phyloP scores from a whole-genome alignment of 2,329 filamentous ascomycete genomes.

The Lomentospora prolificans region DNA sequence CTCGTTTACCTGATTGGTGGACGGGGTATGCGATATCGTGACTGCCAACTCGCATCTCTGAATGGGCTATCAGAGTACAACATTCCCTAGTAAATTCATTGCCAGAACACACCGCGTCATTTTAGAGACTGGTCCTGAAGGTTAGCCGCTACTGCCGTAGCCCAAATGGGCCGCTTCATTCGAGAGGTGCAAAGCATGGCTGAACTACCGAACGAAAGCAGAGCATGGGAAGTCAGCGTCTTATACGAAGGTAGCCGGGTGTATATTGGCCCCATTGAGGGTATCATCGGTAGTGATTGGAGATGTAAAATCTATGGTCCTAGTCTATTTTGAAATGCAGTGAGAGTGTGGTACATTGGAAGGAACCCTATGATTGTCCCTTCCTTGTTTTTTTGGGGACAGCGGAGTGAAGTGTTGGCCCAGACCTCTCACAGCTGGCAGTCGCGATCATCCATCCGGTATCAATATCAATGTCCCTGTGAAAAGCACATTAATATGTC shows the following conservation, averaged over 20 bases:
- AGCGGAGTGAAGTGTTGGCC: background rate
- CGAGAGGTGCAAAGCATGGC: conserved; percentile 30
- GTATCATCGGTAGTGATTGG: background rate
- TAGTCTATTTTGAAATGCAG: background rate
- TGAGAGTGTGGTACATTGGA: background rate
- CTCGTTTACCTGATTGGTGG: conserved; percentile 2
- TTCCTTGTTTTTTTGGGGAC: background rate
- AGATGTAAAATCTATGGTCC: conserved; percentile 3
- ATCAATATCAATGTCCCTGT: background rate
- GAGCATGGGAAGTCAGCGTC: too few relatives aligned
- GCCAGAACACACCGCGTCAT: conserved; percentile 17
- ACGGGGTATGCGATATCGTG: conserved; percentile 37
- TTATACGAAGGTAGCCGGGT: background rate
- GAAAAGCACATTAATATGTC: background rate
- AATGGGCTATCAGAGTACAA: conserved; percentile 10
- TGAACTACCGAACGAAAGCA: too few relatives aligned
- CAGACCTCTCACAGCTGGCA: background rate
- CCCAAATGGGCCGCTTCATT: conserved; percentile 26
- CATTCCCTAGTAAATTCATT: background rate
- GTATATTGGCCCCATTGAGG: background rate
- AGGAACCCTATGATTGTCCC: background rate
- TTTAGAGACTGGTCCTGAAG: conserved; percentile 8
- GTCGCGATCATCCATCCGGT: background rate
- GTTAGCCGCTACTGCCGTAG: conserved; percentile 19
- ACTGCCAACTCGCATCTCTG: conserved; percentile 30